These are phyloP conservation scores for Citrus glauca DNA, from an alignment of 345 rosid genomes.

Conservation along the genomic window DNA sequence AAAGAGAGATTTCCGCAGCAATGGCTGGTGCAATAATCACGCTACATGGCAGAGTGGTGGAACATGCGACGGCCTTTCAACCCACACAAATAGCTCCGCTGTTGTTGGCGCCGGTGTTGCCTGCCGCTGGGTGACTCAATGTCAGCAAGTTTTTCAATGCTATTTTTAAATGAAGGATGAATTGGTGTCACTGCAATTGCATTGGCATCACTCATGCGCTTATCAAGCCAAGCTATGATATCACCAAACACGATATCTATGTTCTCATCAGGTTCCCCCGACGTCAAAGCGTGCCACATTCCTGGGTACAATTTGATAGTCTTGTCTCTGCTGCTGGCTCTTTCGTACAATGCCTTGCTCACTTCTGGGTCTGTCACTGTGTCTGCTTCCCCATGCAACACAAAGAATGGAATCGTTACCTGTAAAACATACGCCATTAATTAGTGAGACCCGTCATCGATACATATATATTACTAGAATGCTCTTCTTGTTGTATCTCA, in stretches of 20 bases:
- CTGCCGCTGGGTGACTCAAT: not conserved
- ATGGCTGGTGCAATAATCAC: no score
- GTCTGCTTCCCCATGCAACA: constrained; percentile 94
- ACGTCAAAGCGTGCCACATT: constrained; percentile 92
- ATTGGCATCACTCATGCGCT: constrained; percentile 27
- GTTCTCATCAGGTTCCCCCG: constrained; percentile 83
- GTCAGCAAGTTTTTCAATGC: constrained; percentile 9
- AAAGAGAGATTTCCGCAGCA: no score
- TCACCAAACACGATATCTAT: constrained; percentile 68
- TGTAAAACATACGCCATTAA: constrained; percentile 18
- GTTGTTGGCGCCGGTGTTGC: constrained; percentile 1
- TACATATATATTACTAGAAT: not conserved
- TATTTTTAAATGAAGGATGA: constrained; percentile 3
- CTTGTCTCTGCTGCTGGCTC: constrained; percentile 74
- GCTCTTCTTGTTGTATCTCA: not conserved
- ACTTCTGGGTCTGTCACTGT: constrained; percentile 91
- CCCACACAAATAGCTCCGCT: constrained; percentile 51
- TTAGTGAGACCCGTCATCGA: not conserved
- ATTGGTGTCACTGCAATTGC: constrained; percentile 26
- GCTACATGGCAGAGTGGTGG: constrained; percentile 66
- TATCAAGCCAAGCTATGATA: constrained; percentile 68
- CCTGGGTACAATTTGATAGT: constrained; percentile 78
- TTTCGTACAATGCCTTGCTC: constrained; percentile 78
- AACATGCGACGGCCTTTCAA: constrained; percentile 46
- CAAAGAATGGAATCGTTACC: constrained; percentile 78